Percentiles rank a stretch among this genome's conserved stretches.
These are phyloP conservation scores for Neonectria ditissima DNA, from an alignment of 2,329 filamentous ascomycete genomes.

Conservation along the genomic window DNA sequence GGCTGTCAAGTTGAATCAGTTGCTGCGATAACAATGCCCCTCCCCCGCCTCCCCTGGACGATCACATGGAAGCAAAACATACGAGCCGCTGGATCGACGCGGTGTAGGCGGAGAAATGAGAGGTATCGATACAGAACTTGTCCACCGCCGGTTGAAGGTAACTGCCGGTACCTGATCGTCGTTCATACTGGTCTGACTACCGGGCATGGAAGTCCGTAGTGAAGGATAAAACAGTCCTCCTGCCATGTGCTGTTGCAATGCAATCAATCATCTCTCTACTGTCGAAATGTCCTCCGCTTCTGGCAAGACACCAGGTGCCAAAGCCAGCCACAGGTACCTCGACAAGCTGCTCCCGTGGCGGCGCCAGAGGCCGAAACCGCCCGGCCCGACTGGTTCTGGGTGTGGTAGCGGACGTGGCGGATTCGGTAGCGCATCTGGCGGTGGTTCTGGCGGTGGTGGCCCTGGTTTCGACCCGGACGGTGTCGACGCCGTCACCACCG, in stretches of 20 bases:
- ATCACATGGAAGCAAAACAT: conserved; percentile 42
- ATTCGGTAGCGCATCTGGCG: too few relatives aligned
- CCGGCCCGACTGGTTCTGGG: conserved; percentile 36
- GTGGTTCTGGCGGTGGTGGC: not conserved
- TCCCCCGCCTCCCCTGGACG: conserved; percentile 40
- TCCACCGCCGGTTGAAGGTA: too few relatives aligned
- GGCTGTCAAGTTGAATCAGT: conserved; percentile 1
- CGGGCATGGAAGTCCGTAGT: conserved; percentile 22
- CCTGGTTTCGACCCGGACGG: conserved; percentile 38
- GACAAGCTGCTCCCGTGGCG: conserved; percentile 30
- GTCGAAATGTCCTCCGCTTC: conserved; percentile 7
- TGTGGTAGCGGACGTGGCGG: not conserved
- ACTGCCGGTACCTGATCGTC: conserved; percentile 42
- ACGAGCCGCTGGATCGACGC: conserved; percentile 27
- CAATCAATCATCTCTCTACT: too few relatives aligned
- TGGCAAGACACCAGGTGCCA: conserved; percentile 37
- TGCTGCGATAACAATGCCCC: conserved; percentile 8
- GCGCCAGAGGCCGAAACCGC: conserved; percentile 45
- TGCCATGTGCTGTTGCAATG: too few relatives aligned
- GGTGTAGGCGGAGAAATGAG: conserved; percentile 16
- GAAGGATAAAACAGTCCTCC: not conserved
- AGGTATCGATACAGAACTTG: too few relatives aligned
- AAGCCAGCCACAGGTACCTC: conserved; percentile 28
- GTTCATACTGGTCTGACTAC: conserved; percentile 12
- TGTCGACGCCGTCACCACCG: conserved; percentile 38